Percentiles rank a stretch among this genome's conserved stretches.
phyloP scores from a whole-genome alignment of 2,329 filamentous ascomycete species.

The Calonectria ilicicola region DNA sequence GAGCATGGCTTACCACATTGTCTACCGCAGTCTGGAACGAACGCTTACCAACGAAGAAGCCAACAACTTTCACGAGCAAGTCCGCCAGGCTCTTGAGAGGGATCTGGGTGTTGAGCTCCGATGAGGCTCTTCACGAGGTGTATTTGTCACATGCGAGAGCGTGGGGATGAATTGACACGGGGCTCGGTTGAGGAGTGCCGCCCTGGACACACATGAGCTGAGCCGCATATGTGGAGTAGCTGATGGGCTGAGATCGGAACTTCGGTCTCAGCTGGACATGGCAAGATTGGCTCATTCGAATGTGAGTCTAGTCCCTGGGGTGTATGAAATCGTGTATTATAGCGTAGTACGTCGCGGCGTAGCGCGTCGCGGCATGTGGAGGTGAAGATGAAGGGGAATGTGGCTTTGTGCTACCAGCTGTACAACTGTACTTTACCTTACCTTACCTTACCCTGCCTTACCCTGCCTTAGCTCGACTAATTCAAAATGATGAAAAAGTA shows the following conservation, averaged over 20 bases:
- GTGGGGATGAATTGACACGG: neutral
- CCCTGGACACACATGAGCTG: constrained; percentile 28
- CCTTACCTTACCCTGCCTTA: constrained; percentile 7
- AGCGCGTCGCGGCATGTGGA: neutral
- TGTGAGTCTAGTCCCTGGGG: constrained; percentile 18
- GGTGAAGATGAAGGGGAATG: neutral
- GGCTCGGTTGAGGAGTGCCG: neutral
- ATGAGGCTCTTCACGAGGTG: constrained; percentile 31
- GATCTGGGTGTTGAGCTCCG: constrained; percentile 79
- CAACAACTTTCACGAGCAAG: constrained; percentile 79
- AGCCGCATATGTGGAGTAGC: constrained; percentile 35
- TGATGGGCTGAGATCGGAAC: constrained; percentile 21
- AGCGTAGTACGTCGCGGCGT: neutral
- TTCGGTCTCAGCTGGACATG: constrained; percentile 31
- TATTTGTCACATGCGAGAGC: neutral
- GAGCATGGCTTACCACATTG: constrained; percentile 92
- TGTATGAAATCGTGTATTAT: constrained; percentile 23
- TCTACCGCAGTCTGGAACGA: constrained; percentile 91
- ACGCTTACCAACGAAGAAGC: constrained; percentile 88
- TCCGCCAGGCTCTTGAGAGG: constrained; percentile 73
- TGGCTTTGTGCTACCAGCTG: constrained; percentile 16
- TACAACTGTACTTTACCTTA: constrained; percentile 7
- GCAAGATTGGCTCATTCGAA: constrained; percentile 19
- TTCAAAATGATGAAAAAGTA: neutral
- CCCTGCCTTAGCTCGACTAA: constrained; percentile 6